phyloP scores from a whole-genome alignment of 495 filamentous ascomycete genomes.

The Hyaloscypha finlandica region DNA sequence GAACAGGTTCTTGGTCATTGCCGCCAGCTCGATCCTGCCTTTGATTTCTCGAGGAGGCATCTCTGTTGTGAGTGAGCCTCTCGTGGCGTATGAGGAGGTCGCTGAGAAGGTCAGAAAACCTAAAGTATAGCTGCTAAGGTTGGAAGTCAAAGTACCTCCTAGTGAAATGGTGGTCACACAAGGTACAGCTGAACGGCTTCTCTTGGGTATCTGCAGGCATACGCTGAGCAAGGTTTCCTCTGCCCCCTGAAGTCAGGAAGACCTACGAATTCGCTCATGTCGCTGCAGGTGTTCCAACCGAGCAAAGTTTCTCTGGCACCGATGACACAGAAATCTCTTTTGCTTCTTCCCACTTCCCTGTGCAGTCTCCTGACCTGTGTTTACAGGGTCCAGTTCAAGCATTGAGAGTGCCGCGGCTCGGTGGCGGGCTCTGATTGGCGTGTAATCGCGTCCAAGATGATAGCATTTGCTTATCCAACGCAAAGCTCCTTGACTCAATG shows the following conservation, averaged over 20 bases:
- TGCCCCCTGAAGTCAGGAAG: constrained; percentile 40
- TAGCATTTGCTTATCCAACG: background rate
- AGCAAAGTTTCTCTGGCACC: constrained; percentile 2
- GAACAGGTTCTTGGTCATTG: background rate
- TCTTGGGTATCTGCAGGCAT: constrained; percentile 57
- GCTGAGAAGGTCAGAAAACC: background rate
- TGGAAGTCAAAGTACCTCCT: background rate
- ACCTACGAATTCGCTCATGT: constrained; percentile 58
- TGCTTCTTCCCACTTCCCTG: background rate
- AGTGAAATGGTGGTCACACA: constrained; percentile 1
- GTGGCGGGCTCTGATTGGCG: background rate
- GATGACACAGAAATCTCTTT: background rate
- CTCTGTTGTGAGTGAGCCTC: background rate
- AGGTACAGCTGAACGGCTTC: constrained; percentile 2
- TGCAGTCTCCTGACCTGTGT: background rate
- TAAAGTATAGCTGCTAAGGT: background rate
- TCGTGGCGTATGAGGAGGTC: background rate
- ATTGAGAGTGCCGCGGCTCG: background rate
- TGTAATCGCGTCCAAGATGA: background rate
- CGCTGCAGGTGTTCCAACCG: constrained; percentile 60
- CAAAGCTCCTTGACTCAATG: background rate
- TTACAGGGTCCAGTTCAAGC: background rate
- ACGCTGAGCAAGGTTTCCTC: constrained; percentile 54
- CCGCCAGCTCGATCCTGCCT: background rate
- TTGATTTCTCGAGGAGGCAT: background rate